phyloP scores from a whole-genome alignment of 306 rosid species.

The Bauhinia variegata region DNA sequence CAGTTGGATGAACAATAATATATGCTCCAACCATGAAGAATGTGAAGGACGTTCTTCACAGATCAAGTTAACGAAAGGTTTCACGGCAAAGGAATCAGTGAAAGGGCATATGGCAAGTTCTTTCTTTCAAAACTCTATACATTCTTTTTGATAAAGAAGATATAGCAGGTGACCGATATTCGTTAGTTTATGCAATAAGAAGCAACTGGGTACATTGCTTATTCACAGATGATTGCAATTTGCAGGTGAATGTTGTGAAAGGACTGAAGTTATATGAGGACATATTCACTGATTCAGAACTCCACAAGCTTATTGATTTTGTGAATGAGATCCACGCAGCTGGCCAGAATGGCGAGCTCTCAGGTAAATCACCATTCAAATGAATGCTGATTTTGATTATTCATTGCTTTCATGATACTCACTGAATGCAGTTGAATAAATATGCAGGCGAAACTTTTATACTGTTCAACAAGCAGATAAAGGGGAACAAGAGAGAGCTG shows the following conservation, averaged over 20 bases:
- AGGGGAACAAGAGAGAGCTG: constrained; percentile 92
- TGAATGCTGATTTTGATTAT: no score
- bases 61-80: constrained; percentile 90
- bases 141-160: constrained; percentile 23
- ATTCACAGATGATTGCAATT: constrained; percentile 41
- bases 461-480: constrained; percentile 85
- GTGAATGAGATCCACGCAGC: constrained; percentile 76
- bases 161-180: not conserved
- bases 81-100: constrained; percentile 87
- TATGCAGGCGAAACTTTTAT: constrained; percentile 82
- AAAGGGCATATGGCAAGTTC: constrained; percentile 92
- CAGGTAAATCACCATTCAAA: constrained; percentile 49
- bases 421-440: constrained; percentile 26
- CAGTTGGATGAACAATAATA: constrained; percentile 44
- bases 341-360: constrained; percentile 88
- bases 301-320: constrained; percentile 68
- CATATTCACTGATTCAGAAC: constrained; percentile 70
- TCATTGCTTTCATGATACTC: constrained; percentile 17
- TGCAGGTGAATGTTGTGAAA: constrained; percentile 97
- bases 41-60: constrained; percentile 83
- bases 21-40: constrained; percentile 82
- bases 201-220: constrained; percentile 32
- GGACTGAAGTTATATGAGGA: constrained; percentile 89
- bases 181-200: constrained; percentile 27
- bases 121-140: constrained; percentile 35